These are phyloP conservation scores for Sphagnum fallax DNA, from an alignment of 228 moss, liverwort and hornwort genomes.

Conservation along the genomic window DNA sequence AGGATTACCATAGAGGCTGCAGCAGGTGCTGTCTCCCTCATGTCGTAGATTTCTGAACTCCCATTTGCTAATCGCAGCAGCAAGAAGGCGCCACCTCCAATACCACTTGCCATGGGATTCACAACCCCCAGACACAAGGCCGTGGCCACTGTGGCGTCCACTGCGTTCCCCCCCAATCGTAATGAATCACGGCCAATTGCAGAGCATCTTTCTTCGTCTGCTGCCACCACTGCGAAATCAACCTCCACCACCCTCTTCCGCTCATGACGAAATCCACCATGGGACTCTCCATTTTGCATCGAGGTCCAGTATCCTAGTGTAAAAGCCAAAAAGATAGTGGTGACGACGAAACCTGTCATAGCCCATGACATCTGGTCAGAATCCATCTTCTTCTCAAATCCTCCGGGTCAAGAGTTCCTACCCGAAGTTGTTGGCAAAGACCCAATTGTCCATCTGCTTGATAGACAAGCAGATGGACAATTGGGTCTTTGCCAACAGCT, in stretches of 20 bases:
- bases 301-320: too few relatives aligned
- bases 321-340: too few relatives aligned
- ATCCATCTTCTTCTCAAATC: too few relatives aligned
- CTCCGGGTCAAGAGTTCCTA: too few relatives aligned
- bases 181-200: slow-evolving; percentile 44
- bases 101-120: slow-evolving; percentile 60
- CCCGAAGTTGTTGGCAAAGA: too few relatives aligned
- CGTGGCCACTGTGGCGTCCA: slow-evolving; percentile 66
- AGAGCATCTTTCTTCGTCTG: slow-evolving; percentile 74
- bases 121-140: slow-evolving; percentile 75
- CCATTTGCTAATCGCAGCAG: slow-evolving; percentile 63
- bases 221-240: slow-evolving; percentile 59
- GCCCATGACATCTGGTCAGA: too few relatives aligned
- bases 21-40: slow-evolving; percentile 79
- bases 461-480: too few relatives aligned
- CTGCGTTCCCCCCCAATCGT: slow-evolving; percentile 54
- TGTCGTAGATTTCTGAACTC: slow-evolving; percentile 47
- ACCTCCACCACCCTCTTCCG: slow-evolving; percentile 21
- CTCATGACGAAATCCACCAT: too few relatives aligned
- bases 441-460: too few relatives aligned
- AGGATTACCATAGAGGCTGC: slow-evolving; percentile 37
- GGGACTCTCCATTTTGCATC: too few relatives aligned
- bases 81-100: slow-evolving; percentile 76
- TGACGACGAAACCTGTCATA: too few relatives aligned
- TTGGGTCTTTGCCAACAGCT: too few relatives aligned